Evolutionary conservation across 768 basidiomycete species (phyloP), one percentile per base, ranked within the genome.

Genomic region (Agaricus subrufescens): DNA sequence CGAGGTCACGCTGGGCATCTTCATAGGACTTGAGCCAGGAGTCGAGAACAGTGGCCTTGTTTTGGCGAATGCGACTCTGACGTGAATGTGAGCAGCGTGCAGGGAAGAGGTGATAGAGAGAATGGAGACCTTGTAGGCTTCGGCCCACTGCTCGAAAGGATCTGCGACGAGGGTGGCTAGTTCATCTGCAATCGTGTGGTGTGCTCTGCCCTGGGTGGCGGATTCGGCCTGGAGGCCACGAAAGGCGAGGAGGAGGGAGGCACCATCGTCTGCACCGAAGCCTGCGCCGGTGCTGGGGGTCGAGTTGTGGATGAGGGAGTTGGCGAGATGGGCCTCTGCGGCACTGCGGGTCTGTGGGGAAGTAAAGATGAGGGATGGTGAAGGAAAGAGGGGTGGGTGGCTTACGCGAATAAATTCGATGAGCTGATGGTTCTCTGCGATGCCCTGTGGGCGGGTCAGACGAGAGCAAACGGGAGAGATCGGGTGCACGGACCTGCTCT

Each of bases 91-190:
- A 53, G 58, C 54, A 48, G n/a, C 57, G 8, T 34, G 46, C 45
- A 44, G 34, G 10, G 2, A 7, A 34, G 61, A 53, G 38, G 49
- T 58, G 56, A 58, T 48, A 48, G 63, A 50, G 12, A 25, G 54
- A 31, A 57, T 70, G 53, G 49, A 34, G 34, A 86, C 89, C 74
- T 84, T 85, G 73, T 94, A 89, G 12, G 74, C 75, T 60, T 78
- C 75, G 1, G 90, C 87, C 94, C 94, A 96, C 52, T 77, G 73
- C 45, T 83, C 77, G 59, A 95, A 97, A 1, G 91, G 92, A 59
- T 87, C 85, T 6, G 84, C 84, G 37, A 95, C 92, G 14, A 87
- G 72, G 7, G 81, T 81, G 50, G 79, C 79, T 42, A 97, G 80
- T 64, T 96, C 92, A 30, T 81, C 82, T 4, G 92, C 83, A 46